Evolutionary conservation across 148 eudicot species (phyloP).

Genomic region (Vaccinium myrtillus): DNA sequence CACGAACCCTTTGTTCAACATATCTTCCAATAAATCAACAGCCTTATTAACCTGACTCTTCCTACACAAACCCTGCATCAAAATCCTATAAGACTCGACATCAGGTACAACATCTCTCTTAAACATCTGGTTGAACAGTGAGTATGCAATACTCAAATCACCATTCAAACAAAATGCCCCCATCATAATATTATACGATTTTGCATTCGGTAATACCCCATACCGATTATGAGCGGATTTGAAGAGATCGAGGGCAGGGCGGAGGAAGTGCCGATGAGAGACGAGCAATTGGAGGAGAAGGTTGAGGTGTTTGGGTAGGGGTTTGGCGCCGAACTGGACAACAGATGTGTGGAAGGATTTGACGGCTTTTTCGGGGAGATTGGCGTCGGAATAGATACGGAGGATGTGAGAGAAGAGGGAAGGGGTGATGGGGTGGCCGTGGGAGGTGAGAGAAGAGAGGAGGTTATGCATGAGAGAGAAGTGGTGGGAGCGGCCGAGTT

Average conservation of each 20-base stretch:
- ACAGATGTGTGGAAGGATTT: slow-evolving; percentile 55
- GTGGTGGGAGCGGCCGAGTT: slow-evolving; percentile 59
- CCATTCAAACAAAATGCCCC: slow-evolving; percentile 60
- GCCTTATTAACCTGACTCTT: slow-evolving; percentile 80
- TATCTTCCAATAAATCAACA: slow-evolving; percentile 74
- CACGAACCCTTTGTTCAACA: slow-evolving; percentile 85
- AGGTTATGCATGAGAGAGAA: slow-evolving; percentile 64
- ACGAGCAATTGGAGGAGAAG: slow-evolving; percentile 54
- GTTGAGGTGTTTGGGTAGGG: slow-evolving; percentile 63
- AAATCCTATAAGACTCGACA: slow-evolving; percentile 68
- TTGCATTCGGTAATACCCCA: slow-evolving; percentile 48
- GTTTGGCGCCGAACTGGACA: slow-evolving; percentile 49
- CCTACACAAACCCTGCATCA: slow-evolving; percentile 90
- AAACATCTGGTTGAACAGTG: slow-evolving; percentile 77
- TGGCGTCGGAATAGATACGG: slow-evolving; percentile 68
- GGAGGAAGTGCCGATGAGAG: slow-evolving; percentile 38
- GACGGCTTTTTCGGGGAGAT: slow-evolving; percentile 68
- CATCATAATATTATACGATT: slow-evolving; percentile 75
- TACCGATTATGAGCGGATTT: slow-evolving; percentile 44
- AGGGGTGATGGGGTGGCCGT: slow-evolving; percentile 44
- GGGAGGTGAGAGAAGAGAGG: slow-evolving; percentile 39
- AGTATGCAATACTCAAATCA: slow-evolving; percentile 66
- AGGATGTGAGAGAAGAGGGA: slow-evolving; percentile 64
- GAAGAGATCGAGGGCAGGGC: slow-evolving; percentile 73
- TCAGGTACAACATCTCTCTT: slow-evolving; percentile 76